Evolutionary conservation across 176 grass and related monocot genomes (phyloP).

Genomic region (Triticum timopheevii): DNA sequence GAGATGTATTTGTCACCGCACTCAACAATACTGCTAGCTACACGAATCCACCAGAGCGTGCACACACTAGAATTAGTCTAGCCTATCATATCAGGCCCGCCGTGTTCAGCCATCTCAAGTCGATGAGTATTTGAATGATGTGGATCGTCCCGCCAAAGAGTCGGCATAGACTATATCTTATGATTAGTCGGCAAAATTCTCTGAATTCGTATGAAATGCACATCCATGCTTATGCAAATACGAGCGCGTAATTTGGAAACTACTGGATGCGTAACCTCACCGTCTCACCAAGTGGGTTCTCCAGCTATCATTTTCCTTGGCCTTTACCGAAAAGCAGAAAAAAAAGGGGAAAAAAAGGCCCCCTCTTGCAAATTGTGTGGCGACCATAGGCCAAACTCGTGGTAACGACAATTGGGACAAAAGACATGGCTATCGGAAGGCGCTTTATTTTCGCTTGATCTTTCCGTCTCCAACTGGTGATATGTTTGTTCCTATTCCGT

Average conservation of each 20-base stretch:
- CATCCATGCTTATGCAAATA: background rate
- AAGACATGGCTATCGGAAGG: background rate
- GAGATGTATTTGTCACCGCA: background rate
- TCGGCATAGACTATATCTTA: too few relatives aligned
- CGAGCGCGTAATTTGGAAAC: background rate
- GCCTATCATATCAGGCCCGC: too few relatives aligned
- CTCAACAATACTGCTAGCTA: too few relatives aligned
- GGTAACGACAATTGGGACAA: background rate
- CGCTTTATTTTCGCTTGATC: background rate
- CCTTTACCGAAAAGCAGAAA: background rate
- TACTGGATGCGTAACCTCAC: background rate
- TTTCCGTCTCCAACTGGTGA: slow-evolving; percentile 21
- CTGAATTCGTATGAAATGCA: too few relatives aligned
- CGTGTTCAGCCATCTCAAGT: too few relatives aligned
- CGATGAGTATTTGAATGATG: too few relatives aligned
- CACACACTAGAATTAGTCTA: too few relatives aligned
- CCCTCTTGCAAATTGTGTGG: background rate
- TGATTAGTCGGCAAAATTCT: too few relatives aligned
- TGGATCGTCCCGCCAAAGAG: too few relatives aligned
- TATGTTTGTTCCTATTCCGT: slow-evolving; percentile 23
- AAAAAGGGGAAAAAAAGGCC: background rate
- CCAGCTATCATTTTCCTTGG: background rate
- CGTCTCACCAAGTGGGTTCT: background rate
- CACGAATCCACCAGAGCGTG: too few relatives aligned
- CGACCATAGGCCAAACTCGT: background rate